Evolutionary conservation across 495 filamentous ascomycete species (phyloP), one percentile per base, ranked within the genome.

Genomic region (Acidomyces sp.): DNA sequence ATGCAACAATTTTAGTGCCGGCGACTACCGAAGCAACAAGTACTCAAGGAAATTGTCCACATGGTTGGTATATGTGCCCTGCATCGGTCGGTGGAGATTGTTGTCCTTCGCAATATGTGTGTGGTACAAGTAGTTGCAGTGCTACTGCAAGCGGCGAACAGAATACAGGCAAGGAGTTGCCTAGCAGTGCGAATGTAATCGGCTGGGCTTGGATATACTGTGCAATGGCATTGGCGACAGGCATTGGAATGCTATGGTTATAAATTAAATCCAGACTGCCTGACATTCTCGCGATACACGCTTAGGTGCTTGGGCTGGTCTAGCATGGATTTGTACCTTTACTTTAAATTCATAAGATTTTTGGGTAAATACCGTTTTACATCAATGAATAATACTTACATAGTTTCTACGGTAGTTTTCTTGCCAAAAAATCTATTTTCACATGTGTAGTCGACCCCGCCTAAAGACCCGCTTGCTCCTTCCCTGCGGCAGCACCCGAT

Each of bases 61-160:
- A 39, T 17, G 85, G 85, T 2, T 94, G 85, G 85, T 82, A 74
- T 40, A 69, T 66, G 28, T 94, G 86, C 40, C 73, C 71, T 0
- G 73, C 71, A 4, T 69, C 64, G 10, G 63, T 63, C 0, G 70
- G 77, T 0, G 85, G 86, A 6, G 77, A 74, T 0, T 94, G 85
- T 53, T 94, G 85, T 66, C 85, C 84, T 3, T 62, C 45, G 17
- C 83, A 81, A 15, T 88, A 75, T 55, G 58, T 43, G 4, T 93
- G 85, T 61, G 85, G 84, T 16, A 24, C 31, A 7, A 64, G 66
- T 16, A 81, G 78, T 55, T 93, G 85, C 55, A 72, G 71, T 10
- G 70, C 70, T 17, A 66, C 69, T n/a, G 61, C 40, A 23, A 72
- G 67, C 29, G 66, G 64, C 10, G 70, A 68, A 17, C 60, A 56